Evolutionary conservation across 345 rosid genomes (phyloP).

Genomic region (Populus davidiana): DNA sequence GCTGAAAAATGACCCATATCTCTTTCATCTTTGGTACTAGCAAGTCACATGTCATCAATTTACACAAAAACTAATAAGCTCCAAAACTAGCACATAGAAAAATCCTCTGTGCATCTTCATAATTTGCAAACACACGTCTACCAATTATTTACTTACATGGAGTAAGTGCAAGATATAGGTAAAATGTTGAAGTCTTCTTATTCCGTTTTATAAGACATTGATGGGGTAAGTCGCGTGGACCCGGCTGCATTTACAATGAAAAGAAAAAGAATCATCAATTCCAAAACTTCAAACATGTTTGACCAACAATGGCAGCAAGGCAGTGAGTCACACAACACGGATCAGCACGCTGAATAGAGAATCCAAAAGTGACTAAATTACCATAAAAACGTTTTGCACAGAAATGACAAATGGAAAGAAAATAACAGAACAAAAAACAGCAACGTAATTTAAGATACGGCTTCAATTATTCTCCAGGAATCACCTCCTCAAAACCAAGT

Average conservation of each 20-base stretch:
- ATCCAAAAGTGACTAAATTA: background rate
- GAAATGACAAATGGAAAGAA: background rate
- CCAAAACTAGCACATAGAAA: background rate
- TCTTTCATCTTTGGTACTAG: background rate
- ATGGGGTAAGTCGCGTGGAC: constrained; percentile 62
- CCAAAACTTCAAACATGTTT: background rate
- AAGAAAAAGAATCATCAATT: constrained; percentile 7
- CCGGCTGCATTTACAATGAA: constrained; percentile 55
- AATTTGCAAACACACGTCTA: background rate
- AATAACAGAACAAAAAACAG: background rate
- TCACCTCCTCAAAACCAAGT: background rate
- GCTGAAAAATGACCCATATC: constrained; percentile 28
- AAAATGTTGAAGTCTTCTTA: constrained; percentile 71
- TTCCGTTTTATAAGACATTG: constrained; percentile 75
- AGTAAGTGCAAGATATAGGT: constrained; percentile 61
- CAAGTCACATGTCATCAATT: background rate
- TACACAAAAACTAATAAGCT: constrained; percentile 5
- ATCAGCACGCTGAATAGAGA: background rate
- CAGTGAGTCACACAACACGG: background rate
- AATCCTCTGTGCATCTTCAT: background rate
- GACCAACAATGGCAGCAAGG: background rate
- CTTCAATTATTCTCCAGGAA: background rate
- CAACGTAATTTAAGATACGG: background rate
- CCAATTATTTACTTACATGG: constrained; percentile 57
- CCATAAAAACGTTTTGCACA: background rate